phyloP scores from a whole-genome alignment of 805 yeast genomes.

The Cyberlindnera sargentensis region DNA sequence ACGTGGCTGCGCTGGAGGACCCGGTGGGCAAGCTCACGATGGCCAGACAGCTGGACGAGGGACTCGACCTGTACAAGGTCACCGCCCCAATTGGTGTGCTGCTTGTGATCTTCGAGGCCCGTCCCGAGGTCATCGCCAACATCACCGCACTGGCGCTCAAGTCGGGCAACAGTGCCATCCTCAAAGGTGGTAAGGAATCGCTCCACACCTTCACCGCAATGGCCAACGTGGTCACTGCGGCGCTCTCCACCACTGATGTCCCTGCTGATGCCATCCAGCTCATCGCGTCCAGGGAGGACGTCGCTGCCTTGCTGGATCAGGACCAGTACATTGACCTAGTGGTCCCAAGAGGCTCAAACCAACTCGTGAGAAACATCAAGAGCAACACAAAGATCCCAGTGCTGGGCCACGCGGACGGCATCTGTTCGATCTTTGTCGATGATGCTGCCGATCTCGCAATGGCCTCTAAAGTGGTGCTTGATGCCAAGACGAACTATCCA shows the following conservation, averaged over 20 bases:
- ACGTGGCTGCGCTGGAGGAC: conserved; percentile 82
- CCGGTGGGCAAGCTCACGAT: conserved; percentile 88
- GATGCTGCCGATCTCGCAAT: conserved; percentile 67
- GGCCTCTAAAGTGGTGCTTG: conserved; percentile 71
- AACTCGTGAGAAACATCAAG: conserved; percentile 80
- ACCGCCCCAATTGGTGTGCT: conserved; percentile 95
- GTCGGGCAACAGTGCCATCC: conserved; percentile 93
- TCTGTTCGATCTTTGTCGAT: conserved; percentile 84
- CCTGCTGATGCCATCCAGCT: conserved; percentile 81
- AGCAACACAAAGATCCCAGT: conserved; percentile 90
- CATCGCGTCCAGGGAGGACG: conserved; percentile 85
- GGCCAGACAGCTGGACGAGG: conserved; percentile 82
- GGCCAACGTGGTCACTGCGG: conserved; percentile 60
- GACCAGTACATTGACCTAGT: conserved; percentile 91
- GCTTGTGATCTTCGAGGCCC: conserved; percentile 86
- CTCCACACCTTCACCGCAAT: conserved; percentile 75
- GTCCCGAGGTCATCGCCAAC: conserved; percentile 98
- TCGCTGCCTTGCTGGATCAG: conserved; percentile 73
- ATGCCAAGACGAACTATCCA: conserved; percentile 92
- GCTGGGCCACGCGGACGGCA: conserved; percentile 97
- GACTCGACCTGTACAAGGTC: conserved; percentile 72
- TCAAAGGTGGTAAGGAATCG: conserved; percentile 97
- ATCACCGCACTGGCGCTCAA: conserved; percentile 93
- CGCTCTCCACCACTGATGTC: conserved; percentile 56
- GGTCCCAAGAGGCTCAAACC: conserved; percentile 97